Evolutionary conservation across 2,329 filamentous ascomycete species (phyloP).

Genomic region (Periglandula ipomoeae): DNA sequence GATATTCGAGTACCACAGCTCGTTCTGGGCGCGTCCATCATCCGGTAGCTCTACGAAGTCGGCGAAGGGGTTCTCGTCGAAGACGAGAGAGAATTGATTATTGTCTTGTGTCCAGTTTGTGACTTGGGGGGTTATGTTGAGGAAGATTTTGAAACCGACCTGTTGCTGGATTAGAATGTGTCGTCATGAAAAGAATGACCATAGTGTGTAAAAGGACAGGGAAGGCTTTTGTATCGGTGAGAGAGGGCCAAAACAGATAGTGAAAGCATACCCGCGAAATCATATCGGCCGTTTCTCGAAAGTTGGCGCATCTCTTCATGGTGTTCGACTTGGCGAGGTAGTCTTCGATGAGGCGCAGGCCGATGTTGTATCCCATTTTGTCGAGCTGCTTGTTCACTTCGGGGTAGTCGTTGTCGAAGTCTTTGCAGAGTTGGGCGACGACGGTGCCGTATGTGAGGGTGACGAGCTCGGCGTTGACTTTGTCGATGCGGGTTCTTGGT

Average conservation of each 20-base stretch:
- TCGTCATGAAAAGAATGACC: too few species aligned
- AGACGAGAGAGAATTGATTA: conserved; percentile 91
- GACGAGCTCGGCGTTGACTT: conserved; percentile 95
- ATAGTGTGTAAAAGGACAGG: background rate
- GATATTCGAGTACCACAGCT: conserved; percentile 98
- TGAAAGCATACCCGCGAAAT: conserved; percentile 64
- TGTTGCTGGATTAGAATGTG: conserved; percentile 25
- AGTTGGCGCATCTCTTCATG: conserved; percentile 81
- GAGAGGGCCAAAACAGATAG: background rate
- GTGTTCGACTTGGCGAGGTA: conserved; percentile 93
- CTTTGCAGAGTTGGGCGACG: conserved; percentile 90
- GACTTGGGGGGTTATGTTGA: conserved; percentile 89
- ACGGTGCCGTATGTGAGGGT: conserved; percentile 97
- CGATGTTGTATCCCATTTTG: conserved; percentile 99
- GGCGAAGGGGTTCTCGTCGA: conserved; percentile 93
- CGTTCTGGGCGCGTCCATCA: conserved; percentile 89
- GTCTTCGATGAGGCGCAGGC: conserved; percentile 89
- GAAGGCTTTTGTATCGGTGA: too few species aligned
- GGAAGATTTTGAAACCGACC: conserved; percentile 98
- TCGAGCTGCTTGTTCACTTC: conserved; percentile 98
- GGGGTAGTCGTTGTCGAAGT: conserved; percentile 87
- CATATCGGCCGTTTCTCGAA: conserved; percentile 93
- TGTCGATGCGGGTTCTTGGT: conserved; percentile 80
- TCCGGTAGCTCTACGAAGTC: conserved; percentile 98
- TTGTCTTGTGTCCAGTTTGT: conserved; percentile 95